Conservation (phyloP, 441 rosid genomes). For the Euphorbia celastroides region DNA sequence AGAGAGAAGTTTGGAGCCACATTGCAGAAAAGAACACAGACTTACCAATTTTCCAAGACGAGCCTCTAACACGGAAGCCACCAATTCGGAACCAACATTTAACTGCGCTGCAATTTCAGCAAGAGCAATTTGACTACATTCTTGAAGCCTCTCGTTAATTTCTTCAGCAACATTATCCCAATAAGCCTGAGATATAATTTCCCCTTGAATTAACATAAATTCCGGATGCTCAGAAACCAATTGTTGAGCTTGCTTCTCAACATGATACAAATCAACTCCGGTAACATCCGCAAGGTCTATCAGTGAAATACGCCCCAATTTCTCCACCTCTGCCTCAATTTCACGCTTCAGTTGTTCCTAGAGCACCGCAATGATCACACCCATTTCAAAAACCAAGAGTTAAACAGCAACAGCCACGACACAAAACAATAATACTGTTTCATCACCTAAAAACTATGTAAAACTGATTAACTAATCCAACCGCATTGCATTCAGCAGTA, state of each 20-base stretch:
- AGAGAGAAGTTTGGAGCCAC: not conserved
- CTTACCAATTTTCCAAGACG: slow-evolving; percentile 85
- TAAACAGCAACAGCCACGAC: not conserved
- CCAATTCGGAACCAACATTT: slow-evolving; percentile 80
- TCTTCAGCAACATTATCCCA: slow-evolving; percentile 95
- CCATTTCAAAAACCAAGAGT: too few relatives aligned
- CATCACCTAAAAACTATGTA: not conserved
- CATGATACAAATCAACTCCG: slow-evolving; percentile 90
- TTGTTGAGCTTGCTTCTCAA: slow-evolving; percentile 83
- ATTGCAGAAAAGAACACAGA: slow-evolving; percentile 3
- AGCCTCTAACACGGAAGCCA: slow-evolving; percentile 78
- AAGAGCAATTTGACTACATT: slow-evolving; percentile 86
- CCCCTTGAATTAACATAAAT: slow-evolving; percentile 76
- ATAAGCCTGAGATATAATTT: slow-evolving; percentile 75
- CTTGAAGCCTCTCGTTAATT: slow-evolving; percentile 91
- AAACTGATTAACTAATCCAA: not conserved
- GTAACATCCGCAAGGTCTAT: slow-evolving; percentile 79
- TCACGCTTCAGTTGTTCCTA: slow-evolving; percentile 89
- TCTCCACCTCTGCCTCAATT: slow-evolving; percentile 50
- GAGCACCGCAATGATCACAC: too few relatives aligned
- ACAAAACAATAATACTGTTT: not conserved
- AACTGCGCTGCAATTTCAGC: slow-evolving; percentile 87
- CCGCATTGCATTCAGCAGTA: not conserved
- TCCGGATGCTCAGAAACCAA: slow-evolving; percentile 49
- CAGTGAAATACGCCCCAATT: slow-evolving; percentile 73